phyloP scores from a whole-genome alignment of 2,329 filamentous ascomycete genomes.

The Botrytis aclada region DNA sequence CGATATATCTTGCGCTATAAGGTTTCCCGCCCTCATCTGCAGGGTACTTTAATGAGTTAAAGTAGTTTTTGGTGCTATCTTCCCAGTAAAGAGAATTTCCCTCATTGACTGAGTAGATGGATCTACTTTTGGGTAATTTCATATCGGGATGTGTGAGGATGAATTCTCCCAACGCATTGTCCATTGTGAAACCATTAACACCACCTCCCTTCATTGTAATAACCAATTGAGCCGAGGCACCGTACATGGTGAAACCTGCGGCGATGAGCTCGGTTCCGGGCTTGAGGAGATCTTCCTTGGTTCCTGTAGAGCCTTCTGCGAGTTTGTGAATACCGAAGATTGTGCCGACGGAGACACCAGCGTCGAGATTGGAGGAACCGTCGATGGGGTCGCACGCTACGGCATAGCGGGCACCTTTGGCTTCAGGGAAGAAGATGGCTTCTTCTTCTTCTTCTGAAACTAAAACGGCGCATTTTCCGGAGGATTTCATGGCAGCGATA shows the following conservation, averaged over 20 bases:
- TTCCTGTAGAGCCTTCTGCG: conserved; percentile 68
- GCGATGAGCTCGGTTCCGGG: conserved; percentile 90
- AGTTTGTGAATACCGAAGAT: conserved; percentile 96
- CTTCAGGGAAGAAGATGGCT: conserved; percentile 78
- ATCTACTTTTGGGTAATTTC: conserved; percentile 72
- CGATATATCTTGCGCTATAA: conserved; percentile 93
- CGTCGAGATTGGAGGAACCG: conserved; percentile 94
- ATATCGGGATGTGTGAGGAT: conserved; percentile 97
- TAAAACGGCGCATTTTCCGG: conserved; percentile 82
- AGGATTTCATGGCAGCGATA: conserved; percentile 90
- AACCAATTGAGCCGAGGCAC: conserved; percentile 91
- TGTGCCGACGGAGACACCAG: conserved; percentile 94
- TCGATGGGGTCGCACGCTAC: conserved; percentile 98
- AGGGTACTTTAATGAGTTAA: conserved; percentile 82
- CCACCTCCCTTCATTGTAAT: conserved; percentile 91
- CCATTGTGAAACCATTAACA: conserved; percentile 97
- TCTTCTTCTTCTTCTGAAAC: conserved; percentile 99
- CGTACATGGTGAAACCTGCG: conserved; percentile 99
- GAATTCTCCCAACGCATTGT: conserved; percentile 96
- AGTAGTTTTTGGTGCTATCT: conserved; percentile 80
- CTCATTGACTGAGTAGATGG: conserved; percentile 98
- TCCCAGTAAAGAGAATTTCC: conserved; percentile 98
- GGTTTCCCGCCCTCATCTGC: conserved; percentile 70
- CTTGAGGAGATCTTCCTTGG: conserved; percentile 80
- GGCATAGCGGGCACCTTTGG: conserved; percentile 77